Evolutionary conservation across 2,329 filamentous ascomycete genomes (phyloP).

Genomic region (Escovopsis sp.): DNA sequence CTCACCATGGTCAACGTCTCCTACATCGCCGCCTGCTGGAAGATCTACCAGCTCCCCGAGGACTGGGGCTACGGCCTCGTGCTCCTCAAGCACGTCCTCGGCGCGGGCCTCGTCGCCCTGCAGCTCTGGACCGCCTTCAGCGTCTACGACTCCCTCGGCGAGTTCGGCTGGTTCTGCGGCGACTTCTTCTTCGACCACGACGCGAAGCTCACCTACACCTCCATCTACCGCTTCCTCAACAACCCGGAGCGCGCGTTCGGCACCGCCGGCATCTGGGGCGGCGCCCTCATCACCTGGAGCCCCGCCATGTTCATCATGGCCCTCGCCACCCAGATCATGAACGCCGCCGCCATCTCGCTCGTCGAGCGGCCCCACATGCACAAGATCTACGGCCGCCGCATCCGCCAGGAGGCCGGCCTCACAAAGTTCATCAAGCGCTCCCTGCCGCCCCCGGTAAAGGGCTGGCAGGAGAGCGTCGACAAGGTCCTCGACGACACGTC

Average conservation of each 20-base stretch:
- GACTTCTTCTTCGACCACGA: slow-evolving; percentile 95
- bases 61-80: slow-evolving; percentile 83
- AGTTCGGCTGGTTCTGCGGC: slow-evolving; percentile 98
- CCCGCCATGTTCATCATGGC: slow-evolving; percentile 76
- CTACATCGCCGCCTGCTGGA: slow-evolving; percentile 86
- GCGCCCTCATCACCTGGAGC: slow-evolving; percentile 86
- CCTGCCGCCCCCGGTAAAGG: slow-evolving; percentile 67
- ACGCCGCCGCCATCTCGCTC: slow-evolving; percentile 76
- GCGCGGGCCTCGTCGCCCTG: slow-evolving; percentile 63
- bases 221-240: slow-evolving; percentile 96
- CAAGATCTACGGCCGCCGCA: slow-evolving; percentile 77
- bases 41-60: slow-evolving; percentile 78
- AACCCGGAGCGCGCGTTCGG: slow-evolving; percentile 93
- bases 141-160: slow-evolving; percentile 88
- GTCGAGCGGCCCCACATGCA: slow-evolving; percentile 97
- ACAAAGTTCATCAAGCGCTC: slow-evolving; percentile 83
- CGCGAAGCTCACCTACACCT: slow-evolving; percentile 83
- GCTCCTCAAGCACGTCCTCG: slow-evolving; percentile 75
- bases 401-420: slow-evolving; percentile 77
- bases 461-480: slow-evolving; percentile 76
- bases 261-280: slow-evolving; percentile 88
- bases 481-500: slow-evolving; percentile 73
- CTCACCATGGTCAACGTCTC: slow-evolving; percentile 81
- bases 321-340: slow-evolving; percentile 70
- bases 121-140: slow-evolving; percentile 88